phyloP scores from a whole-genome alignment of 1,284 basidiomycete genomes.

The Cerrena zonata region DNA sequence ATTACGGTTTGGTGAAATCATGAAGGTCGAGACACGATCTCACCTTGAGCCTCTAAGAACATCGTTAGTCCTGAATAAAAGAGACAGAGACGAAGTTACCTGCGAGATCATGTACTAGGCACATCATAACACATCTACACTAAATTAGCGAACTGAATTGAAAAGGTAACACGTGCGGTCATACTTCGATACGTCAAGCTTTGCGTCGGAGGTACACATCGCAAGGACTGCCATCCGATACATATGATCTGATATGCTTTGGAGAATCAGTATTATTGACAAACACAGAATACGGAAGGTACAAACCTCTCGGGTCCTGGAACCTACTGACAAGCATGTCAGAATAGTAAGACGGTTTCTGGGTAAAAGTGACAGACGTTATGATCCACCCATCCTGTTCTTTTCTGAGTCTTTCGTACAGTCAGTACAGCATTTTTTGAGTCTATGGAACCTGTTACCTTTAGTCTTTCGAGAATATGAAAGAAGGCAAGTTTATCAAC shows the following conservation, averaged over 20 bases:
- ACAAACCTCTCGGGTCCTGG: constrained; percentile 72
- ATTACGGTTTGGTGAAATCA: background rate
- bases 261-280: constrained; percentile 2
- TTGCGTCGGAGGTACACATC: constrained; percentile 70
- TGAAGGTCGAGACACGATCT: constrained; percentile 3
- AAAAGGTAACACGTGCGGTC: constrained; percentile 13
- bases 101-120: constrained; percentile 90
- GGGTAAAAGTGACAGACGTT: constrained; percentile 42
- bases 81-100: background rate
- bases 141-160: background rate
- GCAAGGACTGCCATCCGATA: constrained; percentile 92
- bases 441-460: constrained; percentile 50
- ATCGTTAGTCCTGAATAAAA: background rate
- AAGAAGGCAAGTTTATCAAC: constrained; percentile 81
- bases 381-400: constrained; percentile 90
- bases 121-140: constrained; percentile 81
- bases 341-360: background rate
- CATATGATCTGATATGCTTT: constrained; percentile 94
- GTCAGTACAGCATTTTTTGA: background rate
- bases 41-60: constrained; percentile 73
- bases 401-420: constrained; percentile 71
- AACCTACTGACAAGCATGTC: constrained; percentile 43
- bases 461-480: constrained; percentile 80
- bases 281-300: background rate
- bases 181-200: constrained; percentile 74